Evolutionary conservation across 2,329 filamentous ascomycete genomes (phyloP).

Genomic region (Cladosporium sp.): DNA sequence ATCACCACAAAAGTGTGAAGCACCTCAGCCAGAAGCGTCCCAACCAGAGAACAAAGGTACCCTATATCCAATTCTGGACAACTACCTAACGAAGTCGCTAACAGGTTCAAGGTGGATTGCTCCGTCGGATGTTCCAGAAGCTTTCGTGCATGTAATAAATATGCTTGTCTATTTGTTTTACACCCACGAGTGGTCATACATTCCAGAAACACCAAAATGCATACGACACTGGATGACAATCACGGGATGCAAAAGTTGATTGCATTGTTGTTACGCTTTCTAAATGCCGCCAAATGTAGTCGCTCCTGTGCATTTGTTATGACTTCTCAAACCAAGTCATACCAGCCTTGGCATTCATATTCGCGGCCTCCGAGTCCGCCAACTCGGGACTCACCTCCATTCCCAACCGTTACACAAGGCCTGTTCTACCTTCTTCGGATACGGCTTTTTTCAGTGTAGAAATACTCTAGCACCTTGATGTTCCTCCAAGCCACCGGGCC

Average conservation of each 20-base stretch:
- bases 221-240: background rate
- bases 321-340: background rate
- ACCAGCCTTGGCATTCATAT: background rate
- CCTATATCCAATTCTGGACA: fast-evolving
- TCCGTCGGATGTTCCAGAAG: background rate
- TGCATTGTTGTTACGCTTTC: background rate
- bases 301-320: background rate
- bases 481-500: background rate
- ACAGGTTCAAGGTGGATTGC: background rate
- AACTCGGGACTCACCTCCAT: background rate
- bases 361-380: background rate
- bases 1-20: background rate
- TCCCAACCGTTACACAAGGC: background rate
- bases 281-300: background rate
- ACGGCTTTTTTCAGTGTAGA: background rate
- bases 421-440: background rate
- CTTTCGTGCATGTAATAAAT: background rate
- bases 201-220: background rate
- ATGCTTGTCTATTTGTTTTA: background rate
- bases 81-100: background rate
- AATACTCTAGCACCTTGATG: background rate
- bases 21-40: background rate
- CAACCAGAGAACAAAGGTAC: background rate
- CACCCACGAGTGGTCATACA: background rate
- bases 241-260: background rate